Percentiles rank a stretch among this genome's conserved stretches.
Evolutionary conservation across 352 stramenopile species (phyloP).

Genomic region (Aphanomyces invadans): DNA sequence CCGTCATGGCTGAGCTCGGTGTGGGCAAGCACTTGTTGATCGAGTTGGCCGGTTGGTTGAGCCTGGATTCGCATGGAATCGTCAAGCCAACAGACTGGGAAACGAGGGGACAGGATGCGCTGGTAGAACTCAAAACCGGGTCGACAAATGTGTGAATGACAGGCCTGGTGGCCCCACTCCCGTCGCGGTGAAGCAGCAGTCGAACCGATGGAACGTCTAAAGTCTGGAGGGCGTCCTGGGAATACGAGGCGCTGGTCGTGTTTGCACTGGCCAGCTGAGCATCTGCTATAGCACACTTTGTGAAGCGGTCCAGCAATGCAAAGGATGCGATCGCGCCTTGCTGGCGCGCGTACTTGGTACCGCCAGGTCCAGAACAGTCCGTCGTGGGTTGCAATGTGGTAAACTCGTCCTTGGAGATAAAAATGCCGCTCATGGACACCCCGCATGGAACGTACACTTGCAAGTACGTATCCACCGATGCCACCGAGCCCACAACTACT

Average conservation of each 20-base stretch:
- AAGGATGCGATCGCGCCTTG: not conserved
- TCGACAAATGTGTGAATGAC: not conserved
- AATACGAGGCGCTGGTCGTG: not conserved
- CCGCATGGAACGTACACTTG: slow-evolving; percentile 16
- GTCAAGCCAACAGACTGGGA: not conserved
- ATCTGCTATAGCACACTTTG: not conserved
- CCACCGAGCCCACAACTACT: not conserved
- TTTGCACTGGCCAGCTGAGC: not conserved
- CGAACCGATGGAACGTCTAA: not conserved
- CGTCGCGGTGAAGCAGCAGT: slow-evolving; percentile 1
- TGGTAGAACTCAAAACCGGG: not conserved
- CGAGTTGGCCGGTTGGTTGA: not conserved
- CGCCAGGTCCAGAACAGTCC: not conserved
- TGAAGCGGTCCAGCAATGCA: not conserved
- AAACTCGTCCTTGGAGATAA: not conserved
- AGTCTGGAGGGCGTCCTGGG: not conserved
- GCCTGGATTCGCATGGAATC: slow-evolving; percentile 5
- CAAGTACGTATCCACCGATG: not conserved
- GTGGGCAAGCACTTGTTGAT: not conserved
- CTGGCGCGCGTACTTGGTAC: not conserved
- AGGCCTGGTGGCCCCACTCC: not conserved
- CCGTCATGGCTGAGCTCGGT: not conserved
- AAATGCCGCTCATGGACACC: slow-evolving; percentile 1
- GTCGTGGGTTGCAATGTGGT: not conserved
- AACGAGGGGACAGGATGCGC: not conserved